These are phyloP conservation scores for Platismatia glauca DNA, from an alignment of 495 filamentous ascomycete species.

Conservation along the genomic window DNA sequence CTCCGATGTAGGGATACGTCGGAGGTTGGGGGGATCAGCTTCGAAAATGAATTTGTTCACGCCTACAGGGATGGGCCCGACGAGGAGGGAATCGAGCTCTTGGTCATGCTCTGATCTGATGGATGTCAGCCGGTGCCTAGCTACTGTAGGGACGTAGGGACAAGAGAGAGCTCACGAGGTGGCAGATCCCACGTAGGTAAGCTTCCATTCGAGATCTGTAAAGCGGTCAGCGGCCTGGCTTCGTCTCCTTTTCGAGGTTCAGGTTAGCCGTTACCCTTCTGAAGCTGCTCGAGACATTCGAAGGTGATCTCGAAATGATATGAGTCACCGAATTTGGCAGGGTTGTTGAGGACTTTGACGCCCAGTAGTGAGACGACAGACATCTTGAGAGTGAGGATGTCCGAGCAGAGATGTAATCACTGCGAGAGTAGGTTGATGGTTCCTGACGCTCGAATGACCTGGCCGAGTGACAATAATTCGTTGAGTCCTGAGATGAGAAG, in stretches of 20 bases:
- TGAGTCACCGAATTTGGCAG: constrained; percentile 74
- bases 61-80: constrained; percentile 91
- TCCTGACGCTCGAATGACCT: background rate
- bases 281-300: constrained; percentile 85
- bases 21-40: constrained; percentile 82
- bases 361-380: constrained; percentile 93
- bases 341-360: constrained; percentile 93
- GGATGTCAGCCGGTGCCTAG: constrained; percentile 19
- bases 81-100: constrained; percentile 91
- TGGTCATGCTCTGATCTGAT: constrained; percentile 88
- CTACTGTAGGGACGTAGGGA: too few species aligned
- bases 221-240: constrained; percentile 14
- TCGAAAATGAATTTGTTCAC: constrained; percentile 99
- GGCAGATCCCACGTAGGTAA: constrained; percentile 96
- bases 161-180: constrained; percentile 62
- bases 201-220: constrained; percentile 97
- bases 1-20: constrained; percentile 84
- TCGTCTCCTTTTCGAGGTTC: background rate
- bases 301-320: constrained; percentile 99
- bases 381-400: constrained; percentile 48
- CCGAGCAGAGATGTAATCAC: background rate
- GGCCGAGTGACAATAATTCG: background rate
- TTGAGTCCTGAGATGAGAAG: background rate
- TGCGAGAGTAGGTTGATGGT: background rate
- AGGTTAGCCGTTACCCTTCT: too few species aligned